Base-by-base conservation (phyloP, 352 stramenopile genomes). In the Phytophthora agathidicida region DNA sequence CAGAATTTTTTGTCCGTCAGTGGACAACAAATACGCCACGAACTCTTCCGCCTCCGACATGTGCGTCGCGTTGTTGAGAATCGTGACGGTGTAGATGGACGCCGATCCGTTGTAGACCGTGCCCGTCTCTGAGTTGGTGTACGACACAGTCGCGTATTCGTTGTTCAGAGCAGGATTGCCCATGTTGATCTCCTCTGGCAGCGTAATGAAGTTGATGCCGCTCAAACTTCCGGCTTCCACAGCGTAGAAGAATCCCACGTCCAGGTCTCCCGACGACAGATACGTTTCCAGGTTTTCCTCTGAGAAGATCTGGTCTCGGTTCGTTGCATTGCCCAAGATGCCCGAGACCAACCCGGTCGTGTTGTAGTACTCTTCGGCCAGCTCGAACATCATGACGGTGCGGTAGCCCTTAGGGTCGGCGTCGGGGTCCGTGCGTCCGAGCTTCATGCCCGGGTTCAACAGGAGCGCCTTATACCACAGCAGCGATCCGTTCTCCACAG, bases 311-410 rank as follows among this genome's bases (percentile, higher is more conserved):
- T 73, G 64, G 30, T 66, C 46, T 2, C 64, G 54, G 53, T 73
- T 73, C 14, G 64, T 73, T 11, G 64, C 58, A n/a, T 61, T 69
- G 39, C 51, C 59, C 36, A 73, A 50, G 41, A 73, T 73, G 8
- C 44, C 31, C 19, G 46, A 55, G 1, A 61, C 16, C 10, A 73
- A 19, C 13, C 41, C 64, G 8, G 32, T 62, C 8, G 38, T 41
- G 37, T 69, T 73, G 59, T 73, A 73, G 59, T 66, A 69, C 31
- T 58, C 13, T 46, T 73, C 64, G 10, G 64, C 64, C 64, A 73
- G 27, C 37, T 73, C 52, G 31, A 73, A 65, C 64, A 73, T 73
- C 56, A 73, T 73, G 59, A 73, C 52, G 30, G 59, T 69, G 22
- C 64, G 64, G 47, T 73, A 73, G 26, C 64, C 64, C 20, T 73